Evolutionary conservation across 169 alveolate species (phyloP).

Genomic region (Cryptosporidium sp.): DNA sequence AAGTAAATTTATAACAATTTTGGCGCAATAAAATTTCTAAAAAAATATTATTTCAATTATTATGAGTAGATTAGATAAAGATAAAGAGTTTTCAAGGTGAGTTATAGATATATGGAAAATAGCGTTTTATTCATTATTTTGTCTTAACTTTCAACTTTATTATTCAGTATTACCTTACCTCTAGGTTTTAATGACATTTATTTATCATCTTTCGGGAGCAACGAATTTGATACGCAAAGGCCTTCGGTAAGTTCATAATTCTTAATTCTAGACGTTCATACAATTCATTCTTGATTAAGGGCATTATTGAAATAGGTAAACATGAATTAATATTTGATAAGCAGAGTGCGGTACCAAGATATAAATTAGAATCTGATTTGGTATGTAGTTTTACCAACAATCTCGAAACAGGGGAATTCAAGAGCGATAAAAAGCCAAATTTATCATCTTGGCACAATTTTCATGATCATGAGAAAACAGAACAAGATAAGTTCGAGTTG

Average conservation of each 20-base stretch:
- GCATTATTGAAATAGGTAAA: constrained; percentile 14
- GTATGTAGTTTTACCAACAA: not conserved
- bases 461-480: constrained; percentile 26
- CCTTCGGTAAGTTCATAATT: constrained; percentile 64
- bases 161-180: constrained; percentile 34
- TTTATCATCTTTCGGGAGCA: constrained; percentile 12
- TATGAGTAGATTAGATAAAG: not conserved
- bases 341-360: not conserved
- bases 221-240: constrained; percentile 50
- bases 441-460: constrained; percentile 28
- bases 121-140: not conserved
- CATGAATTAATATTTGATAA: not conserved
- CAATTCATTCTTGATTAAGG: constrained; percentile 1
- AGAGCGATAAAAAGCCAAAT: not conserved
- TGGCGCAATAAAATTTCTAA: not conserved
- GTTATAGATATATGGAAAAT: not conserved
- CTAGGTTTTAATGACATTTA: constrained; percentile 25
- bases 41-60: constrained; percentile 7
- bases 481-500: constrained; percentile 12
- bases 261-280: not conserved
- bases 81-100: constrained; percentile 60
- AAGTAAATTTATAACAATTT: not conserved
- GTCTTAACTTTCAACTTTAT: not conserved
- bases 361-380: not conserved
- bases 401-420: not conserved